Base-by-base conservation (phyloP, 495 filamentous ascomycete species). In the Aspergillus mulundensis region DNA sequence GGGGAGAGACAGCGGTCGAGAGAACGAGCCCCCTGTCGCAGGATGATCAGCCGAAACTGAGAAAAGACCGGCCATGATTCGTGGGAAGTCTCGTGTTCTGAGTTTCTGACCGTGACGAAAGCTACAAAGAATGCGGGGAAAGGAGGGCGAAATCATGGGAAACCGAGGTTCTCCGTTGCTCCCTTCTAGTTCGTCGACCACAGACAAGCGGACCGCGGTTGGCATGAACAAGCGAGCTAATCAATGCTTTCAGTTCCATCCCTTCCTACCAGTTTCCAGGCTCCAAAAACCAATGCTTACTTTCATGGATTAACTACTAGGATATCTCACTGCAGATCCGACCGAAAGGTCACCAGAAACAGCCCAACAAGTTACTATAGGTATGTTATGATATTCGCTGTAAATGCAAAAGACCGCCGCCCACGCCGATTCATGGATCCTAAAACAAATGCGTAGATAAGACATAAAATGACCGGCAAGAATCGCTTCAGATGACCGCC, bases 401-500 rank as follows among this genome's bases (percentile, higher is more conserved):
- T 53, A 63, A 47, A 46, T 50, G 54, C 52, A 41, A 49, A 12
- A 40, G n/a, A 18, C 12, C 18, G 38, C 38, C 38, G 5, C 38
- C 38, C 38, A 40, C 38, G 38, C 38, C n/a, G 8, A 40, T 16
- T 15, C 38, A 32, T 25, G 47, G 19, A 16, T 34, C 34, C 7
- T 39, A 47, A 45, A 36, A 46, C n/a, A 20, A 46, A 48, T 28
- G 25, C 24, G 18, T 43, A 50, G 24, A 23, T 38, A 28, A 28
- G 25, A 8, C 25, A 28, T 4, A 50, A 44, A 36, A 50, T 28
- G 32, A 25, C 21, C 44, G 45, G 23, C 28, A n/a, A 54, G 50
- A 38, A 45, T 41, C 30, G 21, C 40, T 49, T 49, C 55, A 58
- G n/a, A 61, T 50, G 56, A 30, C 58, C 58, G 28, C 53, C 58